phyloP scores from a whole-genome alignment of 2,329 filamentous ascomycete genomes.

The Neurospora sp. region DNA sequence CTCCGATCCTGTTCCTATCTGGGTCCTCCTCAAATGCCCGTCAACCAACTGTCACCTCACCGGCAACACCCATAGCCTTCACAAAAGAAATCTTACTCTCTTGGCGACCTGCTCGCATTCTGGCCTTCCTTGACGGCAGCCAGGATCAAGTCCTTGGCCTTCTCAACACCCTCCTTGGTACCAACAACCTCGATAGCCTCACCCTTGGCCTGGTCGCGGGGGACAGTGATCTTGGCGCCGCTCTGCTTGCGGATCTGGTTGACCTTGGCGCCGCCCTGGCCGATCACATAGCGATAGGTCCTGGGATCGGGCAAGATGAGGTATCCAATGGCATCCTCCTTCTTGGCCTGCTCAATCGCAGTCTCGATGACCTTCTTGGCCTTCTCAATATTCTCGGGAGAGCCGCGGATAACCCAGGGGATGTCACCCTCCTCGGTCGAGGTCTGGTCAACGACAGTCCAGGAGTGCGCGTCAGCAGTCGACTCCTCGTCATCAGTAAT shows the following conservation, averaged over 20 bases:
- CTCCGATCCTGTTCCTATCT: not conserved
- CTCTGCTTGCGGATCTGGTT: constrained; percentile 89
- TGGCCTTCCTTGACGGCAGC: constrained; percentile 63
- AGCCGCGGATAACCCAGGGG: constrained; percentile 82
- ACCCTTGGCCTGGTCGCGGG: constrained; percentile 61
- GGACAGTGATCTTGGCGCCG: constrained; percentile 88
- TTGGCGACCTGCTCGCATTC: constrained; percentile 20
- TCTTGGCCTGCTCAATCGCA: constrained; percentile 62
- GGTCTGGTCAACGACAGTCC: constrained; percentile 63
- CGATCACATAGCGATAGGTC: constrained; percentile 85
- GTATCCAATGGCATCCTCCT: constrained; percentile 69
- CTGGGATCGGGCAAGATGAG: constrained; percentile 81
- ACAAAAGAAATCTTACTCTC: constrained; percentile 2
- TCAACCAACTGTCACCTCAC: not conserved
- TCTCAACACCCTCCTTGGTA: constrained; percentile 67
- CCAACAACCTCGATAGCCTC: constrained; percentile 91
- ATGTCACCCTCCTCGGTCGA: constrained; percentile 61
- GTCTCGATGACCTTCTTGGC: constrained; percentile 66
- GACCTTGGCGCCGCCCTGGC: constrained; percentile 80
- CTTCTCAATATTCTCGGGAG: constrained; percentile 68
- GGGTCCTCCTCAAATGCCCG: not conserved
- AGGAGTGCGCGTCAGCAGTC: constrained; percentile 62
- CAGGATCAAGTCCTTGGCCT: constrained; percentile 81
- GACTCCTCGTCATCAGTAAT: constrained; percentile 78
- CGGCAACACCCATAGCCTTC: not conserved